A percentile compares a stretch with the other conserved stretches of the same genome.
phyloP scores from a whole-genome alignment of 164 flowering plant species.

The Warburgia ugandensis region DNA sequence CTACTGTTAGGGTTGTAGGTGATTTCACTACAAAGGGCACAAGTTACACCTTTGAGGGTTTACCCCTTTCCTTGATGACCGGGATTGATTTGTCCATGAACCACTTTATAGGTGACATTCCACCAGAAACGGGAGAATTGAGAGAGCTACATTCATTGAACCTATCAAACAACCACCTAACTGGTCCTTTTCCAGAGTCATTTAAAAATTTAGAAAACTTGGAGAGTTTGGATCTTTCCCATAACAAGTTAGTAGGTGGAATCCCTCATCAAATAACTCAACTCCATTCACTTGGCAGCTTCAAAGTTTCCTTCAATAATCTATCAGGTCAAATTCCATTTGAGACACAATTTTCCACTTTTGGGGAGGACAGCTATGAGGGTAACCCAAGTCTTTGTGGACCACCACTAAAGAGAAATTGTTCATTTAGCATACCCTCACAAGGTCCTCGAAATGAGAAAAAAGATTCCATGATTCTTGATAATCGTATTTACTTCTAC shows the following conservation, averaged over 20 bases:
- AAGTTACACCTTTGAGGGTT: slow-evolving; percentile 1
- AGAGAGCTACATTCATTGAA: slow-evolving; percentile 7
- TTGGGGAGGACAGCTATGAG: background rate
- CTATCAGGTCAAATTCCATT: background rate
- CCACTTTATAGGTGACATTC: slow-evolving; percentile 5
- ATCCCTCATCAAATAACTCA: slow-evolving; percentile 4
- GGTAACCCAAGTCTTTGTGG: slow-evolving; percentile 10
- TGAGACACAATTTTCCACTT: background rate
- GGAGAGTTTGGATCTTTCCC: slow-evolving; percentile 12
- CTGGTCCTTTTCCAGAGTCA: background rate
- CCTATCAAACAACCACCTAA: slow-evolving; percentile 3
- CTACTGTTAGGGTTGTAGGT: background rate
- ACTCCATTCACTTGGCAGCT: slow-evolving; percentile 6
- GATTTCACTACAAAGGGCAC: slow-evolving; percentile 4
- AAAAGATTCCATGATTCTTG: too few relatives aligned
- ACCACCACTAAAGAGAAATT: background rate
- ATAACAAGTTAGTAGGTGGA: slow-evolving; percentile 1
- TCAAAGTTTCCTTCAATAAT: slow-evolving; percentile 2
- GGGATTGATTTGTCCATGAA: slow-evolving; percentile 8
- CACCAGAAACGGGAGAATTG: slow-evolving; percentile 4
- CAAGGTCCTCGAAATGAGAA: too few relatives aligned
- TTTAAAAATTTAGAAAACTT: slow-evolving; percentile 1
- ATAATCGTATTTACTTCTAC: too few relatives aligned
- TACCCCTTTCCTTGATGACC: slow-evolving; percentile 6
- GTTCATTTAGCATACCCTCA: background rate